phyloP scores from a whole-genome alignment of 805 yeast species.

The Metschnikowia continentalis region DNA sequence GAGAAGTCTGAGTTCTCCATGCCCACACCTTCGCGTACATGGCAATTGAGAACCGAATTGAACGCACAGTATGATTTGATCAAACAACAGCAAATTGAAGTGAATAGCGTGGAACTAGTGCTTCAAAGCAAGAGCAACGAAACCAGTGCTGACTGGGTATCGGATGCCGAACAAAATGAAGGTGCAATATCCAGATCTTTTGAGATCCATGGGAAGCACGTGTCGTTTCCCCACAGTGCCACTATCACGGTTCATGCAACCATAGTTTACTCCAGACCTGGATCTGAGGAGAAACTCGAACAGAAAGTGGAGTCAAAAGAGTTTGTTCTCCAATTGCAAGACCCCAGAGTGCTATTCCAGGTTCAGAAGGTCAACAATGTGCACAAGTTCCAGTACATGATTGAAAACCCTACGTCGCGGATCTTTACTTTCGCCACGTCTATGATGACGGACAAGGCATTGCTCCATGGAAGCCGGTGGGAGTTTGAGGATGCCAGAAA shows the following conservation, averaged over 20 bases:
- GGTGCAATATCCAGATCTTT: conserved; percentile 19
- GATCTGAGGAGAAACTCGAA: conserved; percentile 19
- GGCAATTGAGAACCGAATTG: conserved; percentile 23
- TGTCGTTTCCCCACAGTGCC: conserved; percentile 36
- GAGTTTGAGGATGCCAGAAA: conserved; percentile 10
- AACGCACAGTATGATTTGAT: conserved; percentile 5
- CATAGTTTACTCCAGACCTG: conserved; percentile 8
- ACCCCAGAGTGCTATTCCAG: conserved; percentile 62
- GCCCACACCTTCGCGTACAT: conserved; percentile 30
- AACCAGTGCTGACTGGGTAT: conserved; percentile 19
- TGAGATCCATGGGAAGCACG: conserved; percentile 35
- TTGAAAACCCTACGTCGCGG: conserved; percentile 75
- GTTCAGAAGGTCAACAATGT: conserved; percentile 14
- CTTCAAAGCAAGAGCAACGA: conserved; percentile 27
- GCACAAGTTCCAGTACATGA: conserved; percentile 41
- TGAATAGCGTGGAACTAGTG: conserved; percentile 16
- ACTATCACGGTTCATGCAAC: conserved; percentile 13
- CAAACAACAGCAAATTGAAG: conserved; percentile 13
- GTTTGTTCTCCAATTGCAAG: conserved; percentile 56
- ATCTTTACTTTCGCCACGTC: conserved; percentile 56
- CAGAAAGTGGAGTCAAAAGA: conserved; percentile 44
- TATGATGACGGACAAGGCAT: conserved; percentile 11
- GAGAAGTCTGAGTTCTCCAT: conserved; percentile 16
- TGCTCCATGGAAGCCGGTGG: conserved; percentile 12
- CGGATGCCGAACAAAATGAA: neutral